Evolutionary conservation across 75 land plant species (phyloP).

Genomic region (Chamaecyparis obtusa): DNA sequence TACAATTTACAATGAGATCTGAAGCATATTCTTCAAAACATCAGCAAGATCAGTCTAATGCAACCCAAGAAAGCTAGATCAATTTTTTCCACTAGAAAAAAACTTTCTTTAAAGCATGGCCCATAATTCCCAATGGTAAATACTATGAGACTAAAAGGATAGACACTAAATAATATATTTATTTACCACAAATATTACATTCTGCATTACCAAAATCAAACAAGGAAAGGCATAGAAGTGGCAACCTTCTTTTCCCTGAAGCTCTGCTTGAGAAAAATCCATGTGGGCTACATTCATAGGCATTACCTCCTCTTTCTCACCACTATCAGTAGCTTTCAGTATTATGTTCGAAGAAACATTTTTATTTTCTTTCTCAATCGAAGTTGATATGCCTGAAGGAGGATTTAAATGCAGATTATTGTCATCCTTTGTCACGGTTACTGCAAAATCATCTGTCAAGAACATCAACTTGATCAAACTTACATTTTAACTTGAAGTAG

Average conservation of each 20-base stretch:
- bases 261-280: not conserved
- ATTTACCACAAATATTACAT: not conserved
- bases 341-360: not conserved
- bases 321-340: not conserved
- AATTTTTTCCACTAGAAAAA: not conserved
- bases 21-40: not conserved
- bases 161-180: not conserved
- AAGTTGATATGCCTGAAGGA: not conserved
- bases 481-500: not conserved
- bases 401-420: not conserved
- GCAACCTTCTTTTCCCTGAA: not conserved
- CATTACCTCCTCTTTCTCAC: not conserved
- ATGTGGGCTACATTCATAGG: not conserved
- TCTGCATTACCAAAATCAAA: not conserved
- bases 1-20: not conserved
- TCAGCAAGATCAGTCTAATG: not conserved
- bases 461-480: not conserved
- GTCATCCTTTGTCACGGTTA: not conserved
- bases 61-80: not conserved
- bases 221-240: not conserved
- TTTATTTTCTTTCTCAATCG: not conserved
- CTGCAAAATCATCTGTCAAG: conserved; percentile 4
- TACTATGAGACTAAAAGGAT: not conserved
- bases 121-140: not conserved
- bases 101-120: not conserved